Evolutionary conservation across 2,329 filamentous ascomycete genomes (phyloP), one percentile per base, ranked within the genome.

Genomic region (Westerdykella aurantiaca): DNA sequence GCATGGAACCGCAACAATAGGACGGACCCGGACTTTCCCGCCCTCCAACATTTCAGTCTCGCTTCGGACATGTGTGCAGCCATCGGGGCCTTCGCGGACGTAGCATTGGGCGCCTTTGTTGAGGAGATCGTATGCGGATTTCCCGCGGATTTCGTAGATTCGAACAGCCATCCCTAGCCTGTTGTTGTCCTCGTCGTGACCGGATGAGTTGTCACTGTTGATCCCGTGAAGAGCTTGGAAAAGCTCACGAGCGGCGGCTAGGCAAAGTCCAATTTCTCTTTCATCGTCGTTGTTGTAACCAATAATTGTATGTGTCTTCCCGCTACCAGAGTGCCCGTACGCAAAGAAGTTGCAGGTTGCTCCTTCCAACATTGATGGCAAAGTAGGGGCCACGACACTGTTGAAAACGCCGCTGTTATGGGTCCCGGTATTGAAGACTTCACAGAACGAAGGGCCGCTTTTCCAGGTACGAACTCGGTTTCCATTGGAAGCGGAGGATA

Each of bases 271-370:
- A 21, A 70, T 58, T 17, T 68, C 45, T 3, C 62, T 45, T 1
- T 37, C 23, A 2, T 64, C 46, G 5, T 69, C 56, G 37, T 63
- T 67, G 14, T 72, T 62, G 39, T 72, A 72, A 2, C 72, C 72
- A 6, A 74, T 61, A 38, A 70, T 67, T 0, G 68, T 71, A 45
- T 70, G 68, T 1, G 68, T 64, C 46, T 71, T 72, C 0, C 68
- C 69, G 42, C 68, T 71, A 14, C 66, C 50, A 2, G 69, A 69
- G 49, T 72, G 68, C 3, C 69, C 69, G 42, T 72, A 72, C 9
- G 69, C 70, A 45, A 71, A 71, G 52, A 70, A 67, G 40, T 65
- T 72, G 56, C 69, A 71, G 11, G 51, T 66, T 12, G 53, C 54
- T 4, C 69, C 69, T 10, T 52, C 39, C 22, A 71, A 41, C 9